Conservation (phyloP, 1,139 yeast species). For the Lodderomyces margitis region DNA sequence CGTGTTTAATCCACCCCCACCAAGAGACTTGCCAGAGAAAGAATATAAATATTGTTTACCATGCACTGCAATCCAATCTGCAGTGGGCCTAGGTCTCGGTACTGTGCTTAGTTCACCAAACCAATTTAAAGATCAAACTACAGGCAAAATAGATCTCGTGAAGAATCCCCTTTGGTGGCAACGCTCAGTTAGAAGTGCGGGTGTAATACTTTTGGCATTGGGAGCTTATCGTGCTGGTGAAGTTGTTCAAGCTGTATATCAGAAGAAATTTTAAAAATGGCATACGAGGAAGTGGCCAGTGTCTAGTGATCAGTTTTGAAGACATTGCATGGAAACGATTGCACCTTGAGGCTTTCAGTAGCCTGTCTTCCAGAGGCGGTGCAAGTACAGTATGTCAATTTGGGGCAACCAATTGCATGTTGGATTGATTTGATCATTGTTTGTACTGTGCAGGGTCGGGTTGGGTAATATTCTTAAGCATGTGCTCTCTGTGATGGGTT, state of each 20-base stretch:
- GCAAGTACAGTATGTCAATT: too few relatives aligned
- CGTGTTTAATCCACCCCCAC: constrained; percentile 39
- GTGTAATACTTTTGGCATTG: constrained; percentile 34
- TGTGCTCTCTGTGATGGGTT: too few relatives aligned
- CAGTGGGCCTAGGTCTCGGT: constrained; percentile 36
- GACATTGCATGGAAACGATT: too few relatives aligned
- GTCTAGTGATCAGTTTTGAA: neutral
- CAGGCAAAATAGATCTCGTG: constrained; percentile 30
- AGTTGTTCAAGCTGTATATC: constrained; percentile 20
- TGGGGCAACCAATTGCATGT: too few relatives aligned
- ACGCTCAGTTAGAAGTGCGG: constrained; percentile 31
- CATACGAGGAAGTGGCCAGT: neutral
- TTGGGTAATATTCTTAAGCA: too few relatives aligned
- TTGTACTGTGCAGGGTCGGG: too few relatives aligned
- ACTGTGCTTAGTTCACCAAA: constrained; percentile 28
- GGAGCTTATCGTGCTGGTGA: constrained; percentile 40
- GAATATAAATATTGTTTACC: constrained; percentile 32
- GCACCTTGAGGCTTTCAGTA: too few relatives aligned
- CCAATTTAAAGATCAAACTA: constrained; percentile 31
- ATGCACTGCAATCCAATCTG: constrained; percentile 41
- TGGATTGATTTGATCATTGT: too few relatives aligned
- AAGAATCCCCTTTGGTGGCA: constrained; percentile 48
- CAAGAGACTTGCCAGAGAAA: constrained; percentile 25
- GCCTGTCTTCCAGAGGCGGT: too few relatives aligned
- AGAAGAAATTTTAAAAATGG: constrained; percentile 8